Base-by-base conservation (phyloP, 352 stramenopile genomes). In the Phytopythium cucurbitacearum region DNA sequence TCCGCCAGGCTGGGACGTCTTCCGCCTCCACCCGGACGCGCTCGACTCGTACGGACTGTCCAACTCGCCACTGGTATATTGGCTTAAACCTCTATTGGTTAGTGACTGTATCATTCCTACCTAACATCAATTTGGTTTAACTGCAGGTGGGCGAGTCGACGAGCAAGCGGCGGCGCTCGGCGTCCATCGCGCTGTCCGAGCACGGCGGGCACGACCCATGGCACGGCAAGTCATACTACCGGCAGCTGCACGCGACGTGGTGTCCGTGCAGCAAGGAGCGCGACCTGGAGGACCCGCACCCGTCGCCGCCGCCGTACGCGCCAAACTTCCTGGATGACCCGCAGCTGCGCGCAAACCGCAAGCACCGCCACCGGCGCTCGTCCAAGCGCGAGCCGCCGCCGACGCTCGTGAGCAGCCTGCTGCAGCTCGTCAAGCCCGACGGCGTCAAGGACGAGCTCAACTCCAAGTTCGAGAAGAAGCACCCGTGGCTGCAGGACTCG, bases 401-500 rank as follows among this genome's bases (percentile, higher is more conserved):
- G 21, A 28, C 21, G 2, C 91, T 98, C 36, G 80, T 98, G 48
- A 97, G 85, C 40, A 98, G 89, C 36, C 98, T 96, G 4, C 75
- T 98, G 57, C 84, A 97, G 40, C 98, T 98, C 77, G 94, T 98
- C 42, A 97, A 98, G 58, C 93, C 93, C 36, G 76, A 95, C 47
- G 85, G 97, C 13, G 71, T 99, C 41, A 98, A 98, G 71, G 89
- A 95, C 67, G 85, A 98, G 54, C 68, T 99, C 0, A 99, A 99
- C 68, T 92, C 98, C 51, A 95, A 98, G 71, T 99, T 99, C 67
- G 79, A 93, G 21, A 93, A 99, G 52, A 92, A 87, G 73, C 96
- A 91, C 75, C 91, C 63, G 60, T 88, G 78, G 73, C 82, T 99
- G 55, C 88, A 91, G 16, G 71, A 76, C 42, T 62, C 82, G 47